Conservation (phyloP, 768 basidiomycete genomes). For the Tulasnella sp. region DNA sequence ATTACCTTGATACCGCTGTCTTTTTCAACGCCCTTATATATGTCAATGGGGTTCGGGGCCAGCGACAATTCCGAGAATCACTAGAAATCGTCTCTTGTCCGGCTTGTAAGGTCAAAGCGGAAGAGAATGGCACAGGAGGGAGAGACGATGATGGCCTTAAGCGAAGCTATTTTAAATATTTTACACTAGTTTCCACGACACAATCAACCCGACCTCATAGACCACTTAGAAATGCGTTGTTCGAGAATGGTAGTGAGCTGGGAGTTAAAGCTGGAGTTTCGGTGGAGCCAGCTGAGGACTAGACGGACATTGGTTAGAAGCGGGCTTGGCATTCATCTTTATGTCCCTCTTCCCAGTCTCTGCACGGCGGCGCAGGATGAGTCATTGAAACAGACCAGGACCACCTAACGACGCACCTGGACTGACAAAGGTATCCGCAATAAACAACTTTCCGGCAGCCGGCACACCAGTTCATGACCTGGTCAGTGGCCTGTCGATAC, state of each 20-base stretch:
- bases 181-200: no score
- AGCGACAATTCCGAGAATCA: no score
- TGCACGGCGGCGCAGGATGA: not conserved
- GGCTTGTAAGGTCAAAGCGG: no score
- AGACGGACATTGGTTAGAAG: not conserved
- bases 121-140: no score
- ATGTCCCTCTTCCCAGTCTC: constrained; percentile 1
- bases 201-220: no score
- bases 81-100: no score
- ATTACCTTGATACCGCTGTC: no score
- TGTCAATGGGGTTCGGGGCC: no score
- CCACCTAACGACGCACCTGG: not conserved
- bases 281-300: not conserved
- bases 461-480: not conserved
- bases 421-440: not conserved
- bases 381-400: not conserved
- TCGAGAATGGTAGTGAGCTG: not conserved
- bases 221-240: not conserved
- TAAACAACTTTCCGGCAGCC: not conserved
- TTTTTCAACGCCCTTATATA: no score
- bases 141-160: no score
- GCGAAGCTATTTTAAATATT: no score
- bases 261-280: not conserved
- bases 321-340: not conserved
- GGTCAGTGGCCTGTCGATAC: not conserved